Conservation (phyloP, 2,329 filamentous ascomycete genomes). For the Monosporascus sp. region DNA sequence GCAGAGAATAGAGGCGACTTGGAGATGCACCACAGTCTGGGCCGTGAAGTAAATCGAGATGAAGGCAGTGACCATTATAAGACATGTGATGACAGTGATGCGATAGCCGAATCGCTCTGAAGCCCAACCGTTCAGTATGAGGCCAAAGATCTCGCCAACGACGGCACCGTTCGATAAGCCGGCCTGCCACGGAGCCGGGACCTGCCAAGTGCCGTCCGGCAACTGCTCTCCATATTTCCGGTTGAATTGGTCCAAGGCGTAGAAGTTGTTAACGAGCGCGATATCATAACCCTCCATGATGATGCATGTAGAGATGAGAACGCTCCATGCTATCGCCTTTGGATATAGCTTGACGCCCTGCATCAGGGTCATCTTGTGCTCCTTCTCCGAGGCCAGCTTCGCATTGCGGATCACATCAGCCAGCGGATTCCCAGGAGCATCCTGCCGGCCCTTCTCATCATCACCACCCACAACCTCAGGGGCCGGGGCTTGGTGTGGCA, state of each 20-base stretch:
- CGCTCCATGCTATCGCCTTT: slow-evolving; percentile 77
- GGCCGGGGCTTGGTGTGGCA: slow-evolving; percentile 1
- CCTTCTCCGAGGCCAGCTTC: slow-evolving; percentile 50
- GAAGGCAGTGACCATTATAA: slow-evolving; percentile 49
- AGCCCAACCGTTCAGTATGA: slow-evolving; percentile 60
- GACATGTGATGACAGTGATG: slow-evolving; percentile 55
- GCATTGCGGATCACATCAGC: slow-evolving; percentile 38
- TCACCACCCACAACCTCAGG: slow-evolving; percentile 9
- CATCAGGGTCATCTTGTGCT: slow-evolving; percentile 64
- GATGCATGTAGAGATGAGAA: slow-evolving; percentile 86
- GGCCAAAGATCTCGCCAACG: slow-evolving; percentile 59
- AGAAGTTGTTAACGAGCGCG: slow-evolving; percentile 76
- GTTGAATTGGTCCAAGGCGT: slow-evolving; percentile 53
- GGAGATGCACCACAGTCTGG: slow-evolving; percentile 50
- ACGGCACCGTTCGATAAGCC: slow-evolving; percentile 48
- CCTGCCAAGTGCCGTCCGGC: slow-evolving; percentile 42
- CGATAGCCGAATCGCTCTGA: slow-evolving; percentile 65
- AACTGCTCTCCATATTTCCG: slow-evolving; percentile 48
- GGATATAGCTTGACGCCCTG: slow-evolving; percentile 80
- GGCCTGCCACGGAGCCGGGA: slow-evolving; percentile 58
- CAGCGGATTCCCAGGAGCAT: slow-evolving; percentile 18
- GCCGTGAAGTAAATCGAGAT: slow-evolving; percentile 62
- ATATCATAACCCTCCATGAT: slow-evolving; percentile 90
- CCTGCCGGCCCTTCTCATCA: slow-evolving; percentile 8
- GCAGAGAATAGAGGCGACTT: slow-evolving; percentile 57